Evolutionary conservation across 345 rosid species (phyloP), one percentile per base, ranked within the genome.

Genomic region (Gossypium mustelinum): DNA sequence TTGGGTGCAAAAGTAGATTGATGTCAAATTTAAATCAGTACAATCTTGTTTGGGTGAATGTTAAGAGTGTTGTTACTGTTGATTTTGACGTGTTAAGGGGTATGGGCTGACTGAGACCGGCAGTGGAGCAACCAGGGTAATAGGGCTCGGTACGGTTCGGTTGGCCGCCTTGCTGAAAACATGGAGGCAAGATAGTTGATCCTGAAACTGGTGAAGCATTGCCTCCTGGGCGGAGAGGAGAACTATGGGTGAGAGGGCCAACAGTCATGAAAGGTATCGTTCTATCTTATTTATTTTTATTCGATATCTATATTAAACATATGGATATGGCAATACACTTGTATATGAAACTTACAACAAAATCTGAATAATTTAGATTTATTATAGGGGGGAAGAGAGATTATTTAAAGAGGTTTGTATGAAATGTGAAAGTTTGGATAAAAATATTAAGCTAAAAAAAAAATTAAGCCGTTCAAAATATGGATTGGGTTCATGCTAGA

Each of bases 111-210:
- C n/a, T 1, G 64, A 59, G 41, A 59, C 64, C 3, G 9, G n/a
- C 0, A n/a, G 64, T 4, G 64, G 64, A 25, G 64, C 9, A 59
- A 25, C 64, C 3, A 25, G 41, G 41, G 41, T 59, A 17, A 13
- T 59, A 59, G n/a, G 17, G n/a, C n/a, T 59, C 64, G 41, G 3
- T 25, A 12, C 39, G 11, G n/a, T 25, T 24, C 64, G 0, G 92
- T 85, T 54, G 98, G 98, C 70, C 89, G 87, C 25, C 69, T 94
- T 9, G 57, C 81, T 48, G 93, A 86, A 76, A 81, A 83, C 74
- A 68, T 87, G 80, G 96, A 78, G 98, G 92, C 13, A 92, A 87
- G 83, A 88, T 94, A 48, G 94, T 94, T 57, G 97, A 94, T 86
- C 92, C 89, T 20, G 81, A 54, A n/a, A 87, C 88, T 4, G 94